Conservation (phyloP, 2,329 filamentous ascomycete genomes). For the Colletotrichum zoysiae region DNA sequence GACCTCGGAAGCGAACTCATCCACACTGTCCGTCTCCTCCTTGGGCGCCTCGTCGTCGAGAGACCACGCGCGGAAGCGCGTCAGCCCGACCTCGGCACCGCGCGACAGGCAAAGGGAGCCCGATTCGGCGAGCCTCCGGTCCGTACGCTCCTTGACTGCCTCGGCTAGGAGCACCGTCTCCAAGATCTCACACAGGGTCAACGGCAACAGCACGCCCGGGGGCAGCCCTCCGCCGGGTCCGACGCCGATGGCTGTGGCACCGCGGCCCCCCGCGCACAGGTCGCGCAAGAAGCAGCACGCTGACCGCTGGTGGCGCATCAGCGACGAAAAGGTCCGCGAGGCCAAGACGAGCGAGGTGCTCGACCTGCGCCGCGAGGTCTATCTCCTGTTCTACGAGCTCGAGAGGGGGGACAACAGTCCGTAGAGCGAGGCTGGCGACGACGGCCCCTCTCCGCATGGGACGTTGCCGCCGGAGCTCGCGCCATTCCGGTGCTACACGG, state of each 20-base stretch:
- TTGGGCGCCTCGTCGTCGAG: slow-evolving; percentile 43
- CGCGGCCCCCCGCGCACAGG: slow-evolving; percentile 46
- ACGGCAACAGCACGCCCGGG: slow-evolving; percentile 39
- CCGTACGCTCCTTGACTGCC: slow-evolving; percentile 68
- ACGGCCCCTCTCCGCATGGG: slow-evolving; percentile 20
- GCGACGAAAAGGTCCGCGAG: slow-evolving; percentile 96
- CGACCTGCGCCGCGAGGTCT: slow-evolving; percentile 95
- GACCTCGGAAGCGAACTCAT: slow-evolving; percentile 51
- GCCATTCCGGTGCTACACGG: slow-evolving; percentile 27
- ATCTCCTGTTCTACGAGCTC: slow-evolving; percentile 95
- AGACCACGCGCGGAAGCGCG: slow-evolving; percentile 41
- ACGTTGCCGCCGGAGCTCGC: slow-evolving; percentile 32
- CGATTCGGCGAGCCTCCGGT: slow-evolving; percentile 66
- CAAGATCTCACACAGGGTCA: slow-evolving; percentile 54
- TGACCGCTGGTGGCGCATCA: slow-evolving; percentile 97
- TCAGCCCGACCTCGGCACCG: slow-evolving; percentile 42
- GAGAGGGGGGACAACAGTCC: slow-evolving; percentile 60
- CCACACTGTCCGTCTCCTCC: slow-evolving; percentile 56
- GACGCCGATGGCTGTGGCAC: slow-evolving; percentile 43
- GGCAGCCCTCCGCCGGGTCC: slow-evolving; percentile 42
- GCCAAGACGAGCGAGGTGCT: slow-evolving; percentile 92
- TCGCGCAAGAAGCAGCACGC: slow-evolving; percentile 67
- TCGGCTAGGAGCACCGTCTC: slow-evolving; percentile 68
- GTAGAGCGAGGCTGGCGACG: slow-evolving; percentile 43
- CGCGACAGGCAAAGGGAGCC: slow-evolving; percentile 56